Percentiles rank a stretch among this genome's conserved stretches.
Conservation (phyloP, 116 monocot genomes). For the Thalassia testudinum region DNA sequence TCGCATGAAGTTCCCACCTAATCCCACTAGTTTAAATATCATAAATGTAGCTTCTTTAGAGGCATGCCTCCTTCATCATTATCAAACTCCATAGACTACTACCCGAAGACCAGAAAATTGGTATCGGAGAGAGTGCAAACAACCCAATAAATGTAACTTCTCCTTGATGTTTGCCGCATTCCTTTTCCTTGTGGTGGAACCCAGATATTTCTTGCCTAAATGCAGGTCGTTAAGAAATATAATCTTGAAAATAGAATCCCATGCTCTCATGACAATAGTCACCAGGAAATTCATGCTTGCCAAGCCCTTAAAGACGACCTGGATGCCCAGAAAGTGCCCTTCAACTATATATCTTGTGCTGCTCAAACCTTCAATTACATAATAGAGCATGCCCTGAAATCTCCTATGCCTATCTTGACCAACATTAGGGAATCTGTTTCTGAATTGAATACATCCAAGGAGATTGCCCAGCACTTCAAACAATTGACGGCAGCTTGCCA, state of each 20-base stretch:
- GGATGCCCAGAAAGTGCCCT: slow-evolving; percentile 34
- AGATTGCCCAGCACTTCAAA: slow-evolving; percentile 57
- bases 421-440: slow-evolving; percentile 65
- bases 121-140: slow-evolving; percentile 41
- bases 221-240: slow-evolving; percentile 31
- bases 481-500: slow-evolving; percentile 41
- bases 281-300: slow-evolving; percentile 53
- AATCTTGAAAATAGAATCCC: slow-evolving; percentile 47
- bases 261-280: slow-evolving; percentile 54
- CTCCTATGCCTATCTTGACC: slow-evolving; percentile 34
- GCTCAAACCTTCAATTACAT: slow-evolving; percentile 51
- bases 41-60: too few relatives aligned
- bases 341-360: slow-evolving; percentile 72
- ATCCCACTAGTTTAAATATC: too few relatives aligned
- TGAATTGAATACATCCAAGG: slow-evolving; percentile 32
- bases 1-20: too few relatives aligned
- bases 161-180: slow-evolving; percentile 59
- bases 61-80: too few relatives aligned
- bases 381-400: slow-evolving; percentile 53
- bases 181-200: slow-evolving; percentile 42
- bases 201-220: slow-evolving; percentile 40
- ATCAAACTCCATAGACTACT: too few relatives aligned
- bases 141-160: too few relatives aligned
- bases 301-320: slow-evolving; percentile 56
- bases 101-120: too few relatives aligned